phyloP scores from a whole-genome alignment of 805 yeast genomes.

The Ogataea glucozyma region DNA sequence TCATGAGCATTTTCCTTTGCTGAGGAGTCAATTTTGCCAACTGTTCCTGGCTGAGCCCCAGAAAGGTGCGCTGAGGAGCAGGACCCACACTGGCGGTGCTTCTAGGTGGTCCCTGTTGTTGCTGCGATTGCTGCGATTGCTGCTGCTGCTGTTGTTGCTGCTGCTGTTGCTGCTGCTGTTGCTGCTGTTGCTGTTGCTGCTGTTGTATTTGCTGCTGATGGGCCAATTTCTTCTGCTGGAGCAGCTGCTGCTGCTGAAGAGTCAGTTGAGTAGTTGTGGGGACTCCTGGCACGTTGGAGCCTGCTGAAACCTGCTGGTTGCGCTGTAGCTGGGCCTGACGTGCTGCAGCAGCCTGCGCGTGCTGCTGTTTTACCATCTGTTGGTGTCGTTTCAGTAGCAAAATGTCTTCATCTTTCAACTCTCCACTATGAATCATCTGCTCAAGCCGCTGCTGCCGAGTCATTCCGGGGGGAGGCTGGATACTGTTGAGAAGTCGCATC shows the following conservation, averaged over 20 bases:
- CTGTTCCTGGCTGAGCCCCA: conserved; percentile 33
- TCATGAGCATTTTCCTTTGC: conserved; percentile 44
- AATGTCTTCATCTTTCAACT: conserved; percentile 34
- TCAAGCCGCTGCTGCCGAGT: conserved; percentile 36
- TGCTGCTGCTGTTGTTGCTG: conserved; percentile 15
- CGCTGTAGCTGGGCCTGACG: conserved; percentile 21
- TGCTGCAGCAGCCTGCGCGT: conserved; percentile 26
- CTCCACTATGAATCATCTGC: conserved; percentile 34
- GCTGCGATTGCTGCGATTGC: conserved; percentile 27
- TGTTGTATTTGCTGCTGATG: conserved; percentile 8
- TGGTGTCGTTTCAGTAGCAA: conserved; percentile 34
- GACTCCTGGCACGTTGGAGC: conserved; percentile 5
- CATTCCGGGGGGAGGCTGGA: conserved; percentile 37
- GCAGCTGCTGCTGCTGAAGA: conserved; percentile 2
- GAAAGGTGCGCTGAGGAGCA: conserved; percentile 25
- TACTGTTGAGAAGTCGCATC: conserved; percentile 31
- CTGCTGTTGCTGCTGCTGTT: conserved; percentile 22
- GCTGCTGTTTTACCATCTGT: conserved; percentile 33
- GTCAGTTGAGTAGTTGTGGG: not conserved
- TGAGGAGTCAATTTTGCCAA: conserved; percentile 38
- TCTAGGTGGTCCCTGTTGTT: too few relatives aligned
- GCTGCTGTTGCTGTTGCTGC: conserved; percentile 22
- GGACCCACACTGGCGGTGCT: too few relatives aligned
- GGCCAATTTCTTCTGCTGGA: conserved; percentile 6
- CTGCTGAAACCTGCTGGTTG: too few relatives aligned